Percentiles rank a stretch among this genome's conserved stretches.
These are phyloP conservation scores for Nicotiana benthamiana DNA, from an alignment of 257 asterid species.

Conservation along the genomic window DNA sequence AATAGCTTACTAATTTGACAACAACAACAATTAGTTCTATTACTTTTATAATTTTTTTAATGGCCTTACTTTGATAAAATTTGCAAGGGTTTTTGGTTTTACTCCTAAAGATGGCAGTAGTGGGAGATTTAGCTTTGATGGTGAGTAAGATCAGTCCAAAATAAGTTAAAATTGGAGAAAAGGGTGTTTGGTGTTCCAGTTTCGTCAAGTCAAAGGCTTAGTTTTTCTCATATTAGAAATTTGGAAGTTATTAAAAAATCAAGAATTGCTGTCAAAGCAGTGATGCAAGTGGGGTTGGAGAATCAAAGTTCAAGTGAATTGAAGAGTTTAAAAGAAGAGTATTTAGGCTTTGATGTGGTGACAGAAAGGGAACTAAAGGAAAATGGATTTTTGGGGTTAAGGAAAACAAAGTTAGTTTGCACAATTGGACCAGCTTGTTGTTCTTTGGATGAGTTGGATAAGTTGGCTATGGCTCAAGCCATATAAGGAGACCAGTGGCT, in stretches of 20 bases:
- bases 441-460: conserved; percentile 56
- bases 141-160: conserved; percentile 22
- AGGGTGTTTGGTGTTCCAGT: conserved; percentile 29
- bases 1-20: background rate
- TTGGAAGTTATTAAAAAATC: conserved; percentile 8
- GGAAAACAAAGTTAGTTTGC: conserved; percentile 85
- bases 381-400: conserved; percentile 73
- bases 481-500: too few relatives aligned
- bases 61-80: conserved; percentile 2
- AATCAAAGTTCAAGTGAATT: conserved; percentile 16
- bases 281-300: conserved; percentile 49
- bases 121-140: conserved; percentile 36
- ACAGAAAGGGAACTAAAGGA: conserved; percentile 58
- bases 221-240: conserved; percentile 18
- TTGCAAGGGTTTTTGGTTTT: background rate
- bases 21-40: background rate
- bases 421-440: conserved; percentile 84
- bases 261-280: conserved; percentile 27
- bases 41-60: background rate
- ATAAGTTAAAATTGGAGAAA: conserved; percentile 23
- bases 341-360: conserved; percentile 55
- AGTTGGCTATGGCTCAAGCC: conserved; percentile 58
- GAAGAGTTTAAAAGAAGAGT: conserved; percentile 25
- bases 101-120: conserved; percentile 38
- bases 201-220: conserved; percentile 10